Evolutionary conservation across 805 yeast species (phyloP).

Genomic region (Scheffersomyces stipitis): DNA sequence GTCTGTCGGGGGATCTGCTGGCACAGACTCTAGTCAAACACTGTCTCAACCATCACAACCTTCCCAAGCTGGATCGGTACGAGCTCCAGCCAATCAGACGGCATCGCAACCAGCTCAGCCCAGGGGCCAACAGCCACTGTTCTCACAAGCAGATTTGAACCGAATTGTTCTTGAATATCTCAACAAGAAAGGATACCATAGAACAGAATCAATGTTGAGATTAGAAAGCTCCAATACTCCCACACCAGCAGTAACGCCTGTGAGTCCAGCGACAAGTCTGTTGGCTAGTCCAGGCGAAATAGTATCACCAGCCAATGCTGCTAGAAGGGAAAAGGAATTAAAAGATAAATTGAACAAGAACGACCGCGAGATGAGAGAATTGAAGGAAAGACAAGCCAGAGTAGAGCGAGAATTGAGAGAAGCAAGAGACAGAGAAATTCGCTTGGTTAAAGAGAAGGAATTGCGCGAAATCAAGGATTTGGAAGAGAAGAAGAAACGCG

Average conservation of each 20-base stretch:
- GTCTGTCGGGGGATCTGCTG: too few relatives aligned
- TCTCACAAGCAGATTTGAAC: conserved; percentile 85
- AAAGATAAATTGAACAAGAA: conserved; percentile 24
- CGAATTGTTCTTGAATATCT: conserved; percentile 90
- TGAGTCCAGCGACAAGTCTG: conserved; percentile 43
- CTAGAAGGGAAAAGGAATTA: conserved; percentile 25
- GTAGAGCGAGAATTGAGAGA: conserved; percentile 41
- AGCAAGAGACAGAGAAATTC: conserved; percentile 35
- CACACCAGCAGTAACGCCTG: conserved; percentile 49
- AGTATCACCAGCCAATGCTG: conserved; percentile 3
- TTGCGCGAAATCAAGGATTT: conserved; percentile 37
- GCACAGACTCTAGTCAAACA: too few relatives aligned
- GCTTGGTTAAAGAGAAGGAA: conserved; percentile 40
- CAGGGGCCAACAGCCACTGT: conserved; percentile 40
- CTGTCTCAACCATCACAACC: too few relatives aligned
- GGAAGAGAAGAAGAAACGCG: conserved; percentile 45
- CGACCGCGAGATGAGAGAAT: conserved; percentile 36
- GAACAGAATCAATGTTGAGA: conserved; percentile 91
- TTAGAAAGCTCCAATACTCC: conserved; percentile 74
- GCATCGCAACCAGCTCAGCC: conserved; percentile 11
- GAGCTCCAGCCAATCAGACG: too few relatives aligned
- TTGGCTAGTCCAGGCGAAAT: conserved; percentile 37
- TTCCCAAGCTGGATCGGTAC: background rate
- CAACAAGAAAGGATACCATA: conserved; percentile 89
- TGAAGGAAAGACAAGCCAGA: conserved; percentile 31